A percentile compares a stretch with the other conserved stretches of the same genome.
These are phyloP conservation scores for Claviceps monticola DNA, from an alignment of 2,329 filamentous ascomycete genomes.

Conservation along the genomic window DNA sequence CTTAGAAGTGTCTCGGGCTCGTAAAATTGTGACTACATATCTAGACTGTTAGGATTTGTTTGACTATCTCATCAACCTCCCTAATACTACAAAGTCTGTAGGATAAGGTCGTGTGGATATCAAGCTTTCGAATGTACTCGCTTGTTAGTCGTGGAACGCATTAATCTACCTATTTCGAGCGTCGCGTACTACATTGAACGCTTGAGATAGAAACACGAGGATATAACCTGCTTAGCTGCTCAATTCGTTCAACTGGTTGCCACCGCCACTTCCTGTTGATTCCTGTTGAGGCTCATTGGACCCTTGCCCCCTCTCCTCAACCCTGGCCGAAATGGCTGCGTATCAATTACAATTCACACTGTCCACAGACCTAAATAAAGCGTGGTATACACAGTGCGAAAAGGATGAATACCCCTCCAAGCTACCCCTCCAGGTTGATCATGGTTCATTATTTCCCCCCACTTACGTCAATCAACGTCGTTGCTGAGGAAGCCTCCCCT, in stretches of 20 bases:
- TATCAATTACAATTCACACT: not conserved
- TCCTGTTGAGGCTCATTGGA: not conserved
- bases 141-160: too few species aligned
- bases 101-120: too few species aligned
- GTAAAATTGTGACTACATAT: too few species aligned
- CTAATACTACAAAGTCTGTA: too few species aligned
- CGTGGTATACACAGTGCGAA: conserved; percentile 11
- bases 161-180: too few species aligned
- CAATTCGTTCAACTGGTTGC: not conserved
- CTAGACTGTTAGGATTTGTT: too few species aligned
- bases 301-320: not conserved
- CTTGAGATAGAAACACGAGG: too few species aligned
- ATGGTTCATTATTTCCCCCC: not conserved
- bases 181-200: too few species aligned
- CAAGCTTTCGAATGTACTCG: too few species aligned
- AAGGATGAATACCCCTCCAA: not conserved
- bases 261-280: conserved; percentile 1
- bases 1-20: too few species aligned
- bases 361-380: not conserved
- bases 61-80: too few species aligned
- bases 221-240: too few species aligned
- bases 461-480: not conserved
- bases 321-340: not conserved
- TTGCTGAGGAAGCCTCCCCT: not conserved
- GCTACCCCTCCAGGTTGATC: not conserved